Base-by-base conservation (phyloP, 164 flowering plant species). In the Piper betle region DNA sequence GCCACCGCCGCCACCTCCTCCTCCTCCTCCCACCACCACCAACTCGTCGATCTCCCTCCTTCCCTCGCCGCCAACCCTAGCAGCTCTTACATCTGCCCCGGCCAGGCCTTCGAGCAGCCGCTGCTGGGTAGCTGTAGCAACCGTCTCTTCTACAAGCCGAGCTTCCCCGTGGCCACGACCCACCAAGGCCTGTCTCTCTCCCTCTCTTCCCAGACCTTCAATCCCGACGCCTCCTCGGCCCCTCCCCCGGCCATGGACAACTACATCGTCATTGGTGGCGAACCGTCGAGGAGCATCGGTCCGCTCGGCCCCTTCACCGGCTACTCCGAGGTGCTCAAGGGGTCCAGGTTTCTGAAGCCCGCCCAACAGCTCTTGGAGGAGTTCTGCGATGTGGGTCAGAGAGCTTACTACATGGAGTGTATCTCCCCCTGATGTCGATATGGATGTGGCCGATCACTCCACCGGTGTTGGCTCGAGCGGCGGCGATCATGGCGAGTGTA, bases 231-330 rank as follows among this genome's bases (percentile, higher is more conserved):
- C 42, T 73, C 55, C 1, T 39, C 68, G 64, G 46, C 67, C 33
- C 62, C 12, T 9, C 65, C 62, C 1, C 73, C 69, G 52, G 41
- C 63, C 46, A 37, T 50, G 18, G 71, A 69, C 4, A 72, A 65
- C 5, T 72, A 63, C 63, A 60, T 53, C 10, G 71, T 62, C 48
- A 50, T 55, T 61, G 46, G 10, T 67, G 57, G 57, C 50, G 77
- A 66, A 37, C 62, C 63, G 8, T 71, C 76, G 6, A 66, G 80
- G 56, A 73, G 74, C 63, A 55, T 78, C 16, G 77, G 72, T 3
- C 92, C 93, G 20, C 75, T 88, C 2, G 94, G 96, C 5, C 94
- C 92, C 0, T 88, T 88, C 55, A 85, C 94, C 1, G 97, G 97
- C 6, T 91, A 86, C 57, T 82, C 96, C n/a, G 75, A 84, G 58